These are phyloP conservation scores for Bruguiera hainesii DNA, from an alignment of 441 rosid genomes.

Conservation along the genomic window DNA sequence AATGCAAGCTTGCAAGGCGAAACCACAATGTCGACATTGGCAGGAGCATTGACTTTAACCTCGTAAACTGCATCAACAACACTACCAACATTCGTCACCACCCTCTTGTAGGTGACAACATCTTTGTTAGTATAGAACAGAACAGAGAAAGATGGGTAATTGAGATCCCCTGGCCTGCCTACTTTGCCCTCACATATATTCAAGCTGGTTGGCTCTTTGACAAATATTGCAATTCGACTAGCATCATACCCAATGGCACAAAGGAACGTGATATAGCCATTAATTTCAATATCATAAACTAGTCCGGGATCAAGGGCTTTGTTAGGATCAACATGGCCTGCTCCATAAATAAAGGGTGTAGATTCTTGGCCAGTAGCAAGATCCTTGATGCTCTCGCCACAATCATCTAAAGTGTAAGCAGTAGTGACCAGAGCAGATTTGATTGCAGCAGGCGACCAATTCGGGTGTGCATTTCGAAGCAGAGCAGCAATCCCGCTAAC, in stretches of 20 bases:
- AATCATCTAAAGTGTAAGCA: slow-evolving; percentile 60
- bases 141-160: slow-evolving; percentile 79
- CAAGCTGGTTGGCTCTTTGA: slow-evolving; percentile 39
- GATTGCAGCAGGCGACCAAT: slow-evolving; percentile 76
- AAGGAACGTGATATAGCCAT: slow-evolving; percentile 58
- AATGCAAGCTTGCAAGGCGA: slow-evolving; percentile 63
- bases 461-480: slow-evolving; percentile 59
- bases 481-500: slow-evolving; percentile 86
- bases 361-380: slow-evolving; percentile 63
- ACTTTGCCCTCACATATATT: slow-evolving; percentile 34
- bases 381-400: slow-evolving; percentile 60
- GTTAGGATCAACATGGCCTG: slow-evolving; percentile 83
- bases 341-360: slow-evolving; percentile 60
- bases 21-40: slow-evolving; percentile 49
- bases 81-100: slow-evolving; percentile 61
- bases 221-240: slow-evolving; percentile 47
- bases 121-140: slow-evolving; percentile 33
- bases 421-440: slow-evolving; percentile 83
- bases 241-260: slow-evolving; percentile 67
- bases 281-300: slow-evolving; percentile 54
- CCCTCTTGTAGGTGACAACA: slow-evolving; percentile 46
- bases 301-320: slow-evolving; percentile 75
- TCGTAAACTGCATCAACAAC: slow-evolving; percentile 49
- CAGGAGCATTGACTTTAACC: slow-evolving; percentile 48
- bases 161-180: slow-evolving; percentile 61